Conservation (phyloP, 1,284 basidiomycete species). For the Sporisorium iseilematis-ciliati region DNA sequence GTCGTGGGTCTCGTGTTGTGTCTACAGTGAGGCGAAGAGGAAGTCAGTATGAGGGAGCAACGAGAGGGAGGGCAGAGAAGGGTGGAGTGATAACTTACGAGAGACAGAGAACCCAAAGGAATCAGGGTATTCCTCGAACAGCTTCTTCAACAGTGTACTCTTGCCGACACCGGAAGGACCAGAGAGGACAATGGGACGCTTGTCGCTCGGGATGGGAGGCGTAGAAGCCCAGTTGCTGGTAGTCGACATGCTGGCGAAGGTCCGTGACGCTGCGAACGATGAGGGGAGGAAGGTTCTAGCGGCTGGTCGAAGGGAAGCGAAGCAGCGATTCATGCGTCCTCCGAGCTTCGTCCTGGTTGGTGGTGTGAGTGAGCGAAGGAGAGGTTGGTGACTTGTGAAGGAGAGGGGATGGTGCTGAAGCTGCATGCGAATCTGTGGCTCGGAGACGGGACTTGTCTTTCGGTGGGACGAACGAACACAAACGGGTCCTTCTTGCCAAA, state of each 20-base stretch:
- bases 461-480: not conserved
- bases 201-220: constrained; percentile 39
- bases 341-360: not conserved
- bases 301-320: constrained; percentile 4
- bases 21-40: constrained; percentile 74
- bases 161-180: constrained; percentile 94
- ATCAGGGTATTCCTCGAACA: constrained; percentile 85
- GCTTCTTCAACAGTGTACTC: constrained; percentile 85
- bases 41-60: not conserved
- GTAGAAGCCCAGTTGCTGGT: constrained; percentile 43
- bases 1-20: constrained; percentile 87
- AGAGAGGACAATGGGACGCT: constrained; percentile 79
- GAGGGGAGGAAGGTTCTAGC: constrained; percentile 11
- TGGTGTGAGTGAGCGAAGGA: not conserved
- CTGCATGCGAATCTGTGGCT: not conserved
- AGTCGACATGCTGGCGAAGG: constrained; percentile 31
- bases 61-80: constrained; percentile 21
- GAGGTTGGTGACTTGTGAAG: too few relatives aligned
- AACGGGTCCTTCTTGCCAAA: not conserved
- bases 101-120: constrained; percentile 91
- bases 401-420: not conserved
- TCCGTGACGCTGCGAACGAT: not conserved
- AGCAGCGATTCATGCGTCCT: constrained; percentile 13
- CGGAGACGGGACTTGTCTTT: not conserved
- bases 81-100: constrained; percentile 75